phyloP scores from a whole-genome alignment of 1,284 basidiomycete species.

The Moesziomyces sp. region DNA sequence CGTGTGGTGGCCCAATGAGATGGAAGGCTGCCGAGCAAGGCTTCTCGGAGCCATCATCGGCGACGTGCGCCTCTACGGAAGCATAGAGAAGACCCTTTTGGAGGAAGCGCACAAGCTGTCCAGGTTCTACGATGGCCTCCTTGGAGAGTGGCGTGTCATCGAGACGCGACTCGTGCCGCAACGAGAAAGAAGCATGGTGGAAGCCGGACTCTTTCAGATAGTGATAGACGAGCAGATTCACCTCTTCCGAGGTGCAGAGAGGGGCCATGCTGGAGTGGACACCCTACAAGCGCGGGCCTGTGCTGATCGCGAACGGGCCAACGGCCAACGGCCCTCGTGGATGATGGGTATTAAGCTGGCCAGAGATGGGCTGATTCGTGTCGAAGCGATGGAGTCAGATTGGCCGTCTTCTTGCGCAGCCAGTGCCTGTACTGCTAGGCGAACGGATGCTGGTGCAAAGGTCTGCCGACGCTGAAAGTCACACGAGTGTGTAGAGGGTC shows the following conservation, averaged over 20 bases:
- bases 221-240: slow-evolving; percentile 67
- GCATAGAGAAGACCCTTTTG: slow-evolving; percentile 65
- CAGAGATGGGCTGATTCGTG: not conserved
- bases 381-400: not conserved
- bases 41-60: slow-evolving; percentile 59
- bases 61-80: slow-evolving; percentile 61
- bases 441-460: not conserved
- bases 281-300: not conserved
- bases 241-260: slow-evolving; percentile 61
- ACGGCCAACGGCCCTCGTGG: slow-evolving; percentile 2
- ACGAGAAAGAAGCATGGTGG: slow-evolving; percentile 59
- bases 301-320: slow-evolving; percentile 1
- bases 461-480: not conserved
- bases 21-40: slow-evolving; percentile 57
- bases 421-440: not conserved
- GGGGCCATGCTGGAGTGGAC: slow-evolving; percentile 40
- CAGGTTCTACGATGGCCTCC: slow-evolving; percentile 64
- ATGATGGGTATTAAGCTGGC: not conserved
- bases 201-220: slow-evolving; percentile 67
- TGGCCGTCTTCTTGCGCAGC: too few species aligned
- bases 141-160: slow-evolving; percentile 63
- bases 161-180: slow-evolving; percentile 64
- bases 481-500: not conserved
- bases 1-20: slow-evolving; percentile 59
- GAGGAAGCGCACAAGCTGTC: slow-evolving; percentile 58